Base-by-base conservation (phyloP, 176 grass and related monocot species). In the Echinochloa phyllopogon region DNA sequence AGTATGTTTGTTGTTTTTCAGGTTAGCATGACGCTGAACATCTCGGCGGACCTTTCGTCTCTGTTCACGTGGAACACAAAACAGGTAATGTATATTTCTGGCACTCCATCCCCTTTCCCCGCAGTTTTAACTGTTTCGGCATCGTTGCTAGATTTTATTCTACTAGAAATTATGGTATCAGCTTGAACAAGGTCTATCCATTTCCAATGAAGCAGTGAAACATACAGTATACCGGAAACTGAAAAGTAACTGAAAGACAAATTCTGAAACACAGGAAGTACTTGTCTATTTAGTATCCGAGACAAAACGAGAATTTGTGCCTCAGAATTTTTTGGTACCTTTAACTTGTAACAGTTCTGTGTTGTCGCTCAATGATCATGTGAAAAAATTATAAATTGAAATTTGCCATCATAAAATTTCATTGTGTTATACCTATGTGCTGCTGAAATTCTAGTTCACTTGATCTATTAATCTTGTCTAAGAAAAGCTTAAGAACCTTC, bases 21-120 rank as follows among this genome's bases (percentile, higher is more conserved):
- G 93, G 96, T 96, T 76, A 99, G 96, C 88, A 78, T 99, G 94
- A 99, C 94, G 50, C 83, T 99, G 15, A 99, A 99, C 80, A 90
- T 96, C 81, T 94, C 96, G 24, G 94, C 96, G 0, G 96, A 99
- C 80, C 94, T 96, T 52, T 96, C 96, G 16, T 92, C 93, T 17
- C 85, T 99, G 57, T 99, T 99, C 88, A 99, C 96, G 59, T 99
- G 96, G 96, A 96, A 99, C 90, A 92, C 96, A 59, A 99, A 99
- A 85, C 96, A 99, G 94, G 96, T 99, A 78, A 49, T 12, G 55
- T 61, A 4, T 83, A 48, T 51, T n/a, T 15, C 65, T 49, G 33
- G 64, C 63, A 3, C 45, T 53, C 65, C 52, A 60, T 27, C 27
- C 36, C 69, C 7, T 70, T 61, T 2, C 18, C 58, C 17, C 40